These are phyloP conservation scores for Lagenidium giganteum DNA, from an alignment of 352 stramenopile species.

Conservation along the genomic window DNA sequence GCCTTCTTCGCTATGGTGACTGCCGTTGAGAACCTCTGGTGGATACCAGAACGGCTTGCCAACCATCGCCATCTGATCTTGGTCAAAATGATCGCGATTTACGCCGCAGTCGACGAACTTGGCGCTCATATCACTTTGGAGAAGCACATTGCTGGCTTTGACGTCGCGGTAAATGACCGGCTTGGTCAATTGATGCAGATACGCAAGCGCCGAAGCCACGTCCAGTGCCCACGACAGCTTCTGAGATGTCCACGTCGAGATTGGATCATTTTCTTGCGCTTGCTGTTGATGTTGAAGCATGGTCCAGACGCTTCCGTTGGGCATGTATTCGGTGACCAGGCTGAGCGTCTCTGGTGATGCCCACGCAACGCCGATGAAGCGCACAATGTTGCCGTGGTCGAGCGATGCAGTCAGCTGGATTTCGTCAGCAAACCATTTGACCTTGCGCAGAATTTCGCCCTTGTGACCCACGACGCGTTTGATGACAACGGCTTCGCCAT, in stretches of 20 bases:
- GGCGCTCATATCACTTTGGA: constrained; percentile 48
- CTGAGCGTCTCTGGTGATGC: constrained; percentile 71
- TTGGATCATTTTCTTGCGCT: too few species aligned
- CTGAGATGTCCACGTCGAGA: constrained; percentile 50
- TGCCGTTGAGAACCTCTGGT: constrained; percentile 62
- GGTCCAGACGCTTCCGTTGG: constrained; percentile 54
- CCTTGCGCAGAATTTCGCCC: constrained; percentile 41
- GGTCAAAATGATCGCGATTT: constrained; percentile 54
- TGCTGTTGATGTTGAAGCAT: too few species aligned
- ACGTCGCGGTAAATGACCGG: constrained; percentile 67
- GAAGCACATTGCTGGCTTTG: constrained; percentile 71
- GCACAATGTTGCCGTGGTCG: constrained; percentile 76
- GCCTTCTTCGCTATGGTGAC: constrained; percentile 70
- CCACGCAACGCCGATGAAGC: constrained; percentile 80
- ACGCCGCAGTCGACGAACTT: constrained; percentile 76
- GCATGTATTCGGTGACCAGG: constrained; percentile 77
- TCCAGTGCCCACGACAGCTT: constrained; percentile 58
- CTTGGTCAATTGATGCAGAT: constrained; percentile 58
- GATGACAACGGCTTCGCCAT: constrained; percentile 43
- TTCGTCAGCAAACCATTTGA: constrained; percentile 80
- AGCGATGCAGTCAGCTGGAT: constrained; percentile 73
- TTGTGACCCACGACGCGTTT: constrained; percentile 70
- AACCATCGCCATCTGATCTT: constrained; percentile 77
- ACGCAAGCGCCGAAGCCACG: constrained; percentile 63
- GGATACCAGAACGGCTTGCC: constrained; percentile 71